These are phyloP conservation scores for Termitomyces sp. DNA, from an alignment of 768 basidiomycete genomes.

Conservation along the genomic window DNA sequence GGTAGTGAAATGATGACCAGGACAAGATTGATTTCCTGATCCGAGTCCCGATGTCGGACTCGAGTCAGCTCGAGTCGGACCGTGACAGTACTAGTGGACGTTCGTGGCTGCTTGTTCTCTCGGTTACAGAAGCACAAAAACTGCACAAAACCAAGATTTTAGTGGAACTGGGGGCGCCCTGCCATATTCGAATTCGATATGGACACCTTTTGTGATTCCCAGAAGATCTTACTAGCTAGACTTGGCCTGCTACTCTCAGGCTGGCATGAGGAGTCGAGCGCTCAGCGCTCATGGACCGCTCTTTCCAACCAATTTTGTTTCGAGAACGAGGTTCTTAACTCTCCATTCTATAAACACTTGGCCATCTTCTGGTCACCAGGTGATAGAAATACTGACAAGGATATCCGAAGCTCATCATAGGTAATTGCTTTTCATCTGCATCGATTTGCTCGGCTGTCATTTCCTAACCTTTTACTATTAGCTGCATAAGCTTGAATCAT, in stretches of 20 bases:
- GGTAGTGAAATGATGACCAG: too few relatives aligned
- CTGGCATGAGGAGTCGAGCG: background rate
- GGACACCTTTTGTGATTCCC: background rate
- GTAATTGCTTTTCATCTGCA: background rate
- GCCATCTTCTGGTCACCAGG: background rate
- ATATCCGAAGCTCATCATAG: background rate
- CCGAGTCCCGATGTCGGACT: too few relatives aligned
- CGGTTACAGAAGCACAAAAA: background rate
- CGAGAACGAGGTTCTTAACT: background rate
- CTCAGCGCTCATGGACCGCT: too few relatives aligned
- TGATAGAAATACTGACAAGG: background rate
- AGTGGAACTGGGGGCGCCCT: background rate
- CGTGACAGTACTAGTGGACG: too few relatives aligned
- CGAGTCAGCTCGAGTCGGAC: too few relatives aligned
- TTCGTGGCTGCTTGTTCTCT: background rate
- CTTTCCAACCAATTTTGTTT: constrained; percentile 10
- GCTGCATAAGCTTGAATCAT: background rate
- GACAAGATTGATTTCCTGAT: too few relatives aligned
- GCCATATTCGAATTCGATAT: background rate
- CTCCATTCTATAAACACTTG: background rate
- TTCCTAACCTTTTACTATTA: background rate
- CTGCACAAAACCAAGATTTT: background rate
- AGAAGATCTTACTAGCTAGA: too few relatives aligned
- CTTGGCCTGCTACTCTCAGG: too few relatives aligned
- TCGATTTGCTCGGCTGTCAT: too few relatives aligned